A percentile compares a stretch with the other conserved stretches of the same genome.
Evolutionary conservation across 2,329 filamentous ascomycete genomes (phyloP).

Genomic region (Colletotrichum sp.): DNA sequence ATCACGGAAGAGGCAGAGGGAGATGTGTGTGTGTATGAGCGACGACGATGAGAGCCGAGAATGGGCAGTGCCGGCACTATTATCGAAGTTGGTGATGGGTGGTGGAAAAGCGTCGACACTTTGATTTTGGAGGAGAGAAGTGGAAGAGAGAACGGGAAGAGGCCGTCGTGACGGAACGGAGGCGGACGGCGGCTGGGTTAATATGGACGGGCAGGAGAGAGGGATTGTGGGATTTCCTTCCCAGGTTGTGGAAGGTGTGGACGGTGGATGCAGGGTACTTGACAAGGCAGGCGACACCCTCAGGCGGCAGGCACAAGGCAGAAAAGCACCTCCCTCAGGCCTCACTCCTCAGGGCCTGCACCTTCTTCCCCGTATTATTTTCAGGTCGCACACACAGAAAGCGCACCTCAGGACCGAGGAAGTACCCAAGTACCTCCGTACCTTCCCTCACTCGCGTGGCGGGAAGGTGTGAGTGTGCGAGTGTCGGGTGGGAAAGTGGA

Average conservation of each 20-base stretch:
- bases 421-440: not conserved
- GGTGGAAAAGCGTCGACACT: not conserved
- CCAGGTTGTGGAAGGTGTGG: not conserved
- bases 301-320: not conserved
- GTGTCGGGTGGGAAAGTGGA: not conserved
- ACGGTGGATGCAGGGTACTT: not conserved
- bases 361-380: slow-evolving; percentile 14
- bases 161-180: not conserved
- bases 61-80: not conserved
- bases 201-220: slow-evolving; percentile 12
- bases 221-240: not conserved
- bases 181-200: slow-evolving; percentile 18
- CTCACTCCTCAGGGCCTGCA: not conserved
- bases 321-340: not conserved
- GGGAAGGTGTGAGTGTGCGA: not conserved
- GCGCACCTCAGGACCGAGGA: not conserved
- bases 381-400: not conserved
- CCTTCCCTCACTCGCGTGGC: slow-evolving; percentile 8
- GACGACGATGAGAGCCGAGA: not conserved
- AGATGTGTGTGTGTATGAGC: not conserved
- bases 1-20: not conserved
- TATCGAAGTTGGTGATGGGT: not conserved
- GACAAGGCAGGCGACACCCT: not conserved
- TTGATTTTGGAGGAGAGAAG: not conserved
- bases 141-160: not conserved